phyloP scores from a whole-genome alignment of 2,329 filamentous ascomycete genomes.

The Diplodia seriata region DNA sequence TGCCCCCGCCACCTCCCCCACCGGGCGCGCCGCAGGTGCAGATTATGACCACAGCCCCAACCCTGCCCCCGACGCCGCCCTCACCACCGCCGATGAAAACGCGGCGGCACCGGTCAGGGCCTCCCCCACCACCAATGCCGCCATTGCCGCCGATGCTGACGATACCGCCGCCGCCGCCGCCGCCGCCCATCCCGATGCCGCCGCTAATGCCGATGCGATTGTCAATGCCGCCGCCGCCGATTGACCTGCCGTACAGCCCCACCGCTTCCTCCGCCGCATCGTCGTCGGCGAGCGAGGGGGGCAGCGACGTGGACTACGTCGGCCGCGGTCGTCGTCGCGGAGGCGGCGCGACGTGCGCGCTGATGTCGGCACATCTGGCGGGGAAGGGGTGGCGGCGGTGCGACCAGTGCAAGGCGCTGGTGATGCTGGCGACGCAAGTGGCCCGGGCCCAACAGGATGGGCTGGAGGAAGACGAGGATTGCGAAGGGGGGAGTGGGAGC shows the following conservation, averaged over 20 bases:
- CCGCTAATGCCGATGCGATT: too few relatives aligned
- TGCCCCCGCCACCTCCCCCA: background rate
- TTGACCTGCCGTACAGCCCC: too few relatives aligned
- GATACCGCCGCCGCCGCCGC: too few relatives aligned
- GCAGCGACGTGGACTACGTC: background rate
- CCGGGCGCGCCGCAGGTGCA: background rate
- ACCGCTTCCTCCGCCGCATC: background rate
- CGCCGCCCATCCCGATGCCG: too few relatives aligned
- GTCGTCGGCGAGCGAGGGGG: background rate
- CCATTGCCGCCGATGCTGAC: too few relatives aligned
- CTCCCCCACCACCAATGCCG: too few relatives aligned
- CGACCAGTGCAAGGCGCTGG: background rate
- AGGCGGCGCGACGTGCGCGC: constrained; percentile 1
- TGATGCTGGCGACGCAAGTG: constrained; percentile 16
- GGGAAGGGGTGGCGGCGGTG: constrained; percentile 3
- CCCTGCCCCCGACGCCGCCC: too few relatives aligned
- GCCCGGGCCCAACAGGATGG: background rate
- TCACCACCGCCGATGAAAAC: too few relatives aligned
- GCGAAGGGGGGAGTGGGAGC: background rate
- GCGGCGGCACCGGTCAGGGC: too few relatives aligned
- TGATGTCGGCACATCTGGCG: background rate
- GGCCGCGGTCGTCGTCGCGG: too few relatives aligned
- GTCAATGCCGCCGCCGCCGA: too few relatives aligned
- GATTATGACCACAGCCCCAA: too few relatives aligned
- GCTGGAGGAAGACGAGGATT: background rate